Conservation (phyloP, 2,329 filamentous ascomycete species). For the Fusarium redolens region DNA sequence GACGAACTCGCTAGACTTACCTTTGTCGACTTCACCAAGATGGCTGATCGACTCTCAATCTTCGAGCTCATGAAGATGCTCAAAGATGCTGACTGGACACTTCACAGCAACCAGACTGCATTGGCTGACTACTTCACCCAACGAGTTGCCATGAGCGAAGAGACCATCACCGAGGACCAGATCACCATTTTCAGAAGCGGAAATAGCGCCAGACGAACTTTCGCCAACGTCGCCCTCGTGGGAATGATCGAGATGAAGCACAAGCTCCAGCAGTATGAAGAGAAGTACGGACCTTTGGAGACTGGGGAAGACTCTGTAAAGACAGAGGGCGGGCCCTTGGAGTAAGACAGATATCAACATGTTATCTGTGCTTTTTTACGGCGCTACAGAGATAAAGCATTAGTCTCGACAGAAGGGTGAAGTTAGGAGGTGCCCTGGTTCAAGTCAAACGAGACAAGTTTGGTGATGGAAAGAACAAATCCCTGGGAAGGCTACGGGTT, state of each 20-base stretch:
- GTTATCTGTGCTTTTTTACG: too few species aligned
- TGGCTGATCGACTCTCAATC: not conserved
- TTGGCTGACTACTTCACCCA: not conserved
- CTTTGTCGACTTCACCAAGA: not conserved
- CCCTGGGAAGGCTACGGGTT: not conserved
- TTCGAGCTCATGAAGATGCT: not conserved
- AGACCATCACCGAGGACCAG: not conserved
- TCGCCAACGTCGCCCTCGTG: not conserved
- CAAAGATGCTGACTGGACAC: not conserved
- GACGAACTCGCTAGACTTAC: not conserved
- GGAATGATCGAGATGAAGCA: not conserved
- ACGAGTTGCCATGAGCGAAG: not conserved
- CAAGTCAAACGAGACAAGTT: too few species aligned
- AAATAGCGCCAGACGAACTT: not conserved
- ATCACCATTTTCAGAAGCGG: not conserved
- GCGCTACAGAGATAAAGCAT: not conserved
- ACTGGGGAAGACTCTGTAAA: too few species aligned
- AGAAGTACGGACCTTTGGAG: not conserved
- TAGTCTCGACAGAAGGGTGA: fast-evolving
- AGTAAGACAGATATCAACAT: not conserved
- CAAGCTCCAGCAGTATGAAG: not conserved
- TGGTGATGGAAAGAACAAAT: too few species aligned
- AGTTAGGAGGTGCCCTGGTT: not conserved
- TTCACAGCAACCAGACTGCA: not conserved
- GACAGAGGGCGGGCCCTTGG: not conserved